These are phyloP conservation scores for Talinum fruticosum DNA, from an alignment of 148 eudicot species.

Conservation along the genomic window DNA sequence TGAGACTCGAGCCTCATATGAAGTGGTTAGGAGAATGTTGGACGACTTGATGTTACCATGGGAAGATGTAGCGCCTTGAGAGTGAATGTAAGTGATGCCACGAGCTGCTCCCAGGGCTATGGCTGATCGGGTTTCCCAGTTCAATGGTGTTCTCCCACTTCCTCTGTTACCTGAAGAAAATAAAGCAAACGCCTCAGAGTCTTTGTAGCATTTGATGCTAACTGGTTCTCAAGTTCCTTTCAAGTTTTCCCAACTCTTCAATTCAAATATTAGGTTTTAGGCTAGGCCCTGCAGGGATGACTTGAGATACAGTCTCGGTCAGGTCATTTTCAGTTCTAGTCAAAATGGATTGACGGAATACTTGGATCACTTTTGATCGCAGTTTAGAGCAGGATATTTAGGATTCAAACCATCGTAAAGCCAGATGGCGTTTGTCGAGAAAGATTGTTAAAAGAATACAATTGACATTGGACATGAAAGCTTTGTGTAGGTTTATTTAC, in stretches of 20 bases:
- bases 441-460: no score
- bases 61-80: constrained; percentile 56
- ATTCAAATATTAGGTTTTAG: neutral
- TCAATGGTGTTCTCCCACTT: constrained; percentile 75
- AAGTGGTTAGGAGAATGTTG: constrained; percentile 69
- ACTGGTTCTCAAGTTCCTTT: no score
- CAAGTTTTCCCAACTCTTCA: neutral
- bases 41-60: constrained; percentile 96
- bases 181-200: no score
- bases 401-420: no score
- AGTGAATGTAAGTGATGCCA: constrained; percentile 74
- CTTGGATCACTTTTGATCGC: no score
- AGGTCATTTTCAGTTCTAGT: neutral
- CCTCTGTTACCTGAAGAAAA: constrained; percentile 67
- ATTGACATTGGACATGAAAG: neutral
- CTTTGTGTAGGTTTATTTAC: neutral
- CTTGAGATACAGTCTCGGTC: no score
- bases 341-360: neutral
- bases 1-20: constrained; percentile 78
- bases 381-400: neutral
- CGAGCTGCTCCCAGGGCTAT: constrained; percentile 90
- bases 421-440: no score
- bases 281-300: no score
- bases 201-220: neutral
- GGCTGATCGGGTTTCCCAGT: constrained; percentile 80